A percentile compares a stretch with the other conserved stretches of the same genome.
These are phyloP conservation scores for Magnaporthiopsis rhizophila DNA, from an alignment of 2,329 filamentous ascomycete genomes.

Conservation along the genomic window DNA sequence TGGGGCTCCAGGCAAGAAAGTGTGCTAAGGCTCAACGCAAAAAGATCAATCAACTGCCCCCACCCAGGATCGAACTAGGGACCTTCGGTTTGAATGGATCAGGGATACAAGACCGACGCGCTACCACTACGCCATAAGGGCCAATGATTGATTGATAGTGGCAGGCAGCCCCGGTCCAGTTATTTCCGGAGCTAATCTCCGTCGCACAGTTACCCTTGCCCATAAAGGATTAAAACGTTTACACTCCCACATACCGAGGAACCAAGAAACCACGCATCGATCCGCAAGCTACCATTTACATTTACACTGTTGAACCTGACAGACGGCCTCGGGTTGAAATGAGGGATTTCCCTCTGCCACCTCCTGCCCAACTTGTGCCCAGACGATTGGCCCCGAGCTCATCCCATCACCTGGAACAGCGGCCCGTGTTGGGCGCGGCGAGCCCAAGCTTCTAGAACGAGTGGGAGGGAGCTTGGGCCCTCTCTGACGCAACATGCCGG, in stretches of 20 bases:
- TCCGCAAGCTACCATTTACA: too few species aligned
- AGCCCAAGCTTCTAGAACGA: not conserved
- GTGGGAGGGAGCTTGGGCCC: not conserved
- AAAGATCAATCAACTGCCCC: not conserved
- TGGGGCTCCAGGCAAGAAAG: too few species aligned
- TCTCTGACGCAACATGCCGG: not conserved
- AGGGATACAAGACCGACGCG: slow-evolving; percentile 6
- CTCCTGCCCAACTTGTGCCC: not conserved
- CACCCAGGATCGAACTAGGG: slow-evolving; percentile 8
- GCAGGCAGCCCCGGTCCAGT: not conserved
- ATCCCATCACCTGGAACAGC: not conserved
- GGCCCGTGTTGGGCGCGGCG: not conserved
- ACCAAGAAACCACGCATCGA: too few species aligned
- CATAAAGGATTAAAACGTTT: too few species aligned
- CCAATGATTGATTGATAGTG: not conserved
- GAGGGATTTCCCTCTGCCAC: not conserved
- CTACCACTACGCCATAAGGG: slow-evolving; percentile 9
- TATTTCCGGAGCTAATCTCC: not conserved
- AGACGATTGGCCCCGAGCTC: not conserved
- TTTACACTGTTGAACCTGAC: not conserved
- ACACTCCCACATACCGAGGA: too few species aligned
- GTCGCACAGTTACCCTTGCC: not conserved
- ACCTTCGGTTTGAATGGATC: slow-evolving; percentile 6
- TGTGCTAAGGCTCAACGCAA: not conserved
- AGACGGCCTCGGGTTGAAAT: not conserved